phyloP scores from a whole-genome alignment of 176 grass and related monocot species.

The Metroxylon sagu region DNA sequence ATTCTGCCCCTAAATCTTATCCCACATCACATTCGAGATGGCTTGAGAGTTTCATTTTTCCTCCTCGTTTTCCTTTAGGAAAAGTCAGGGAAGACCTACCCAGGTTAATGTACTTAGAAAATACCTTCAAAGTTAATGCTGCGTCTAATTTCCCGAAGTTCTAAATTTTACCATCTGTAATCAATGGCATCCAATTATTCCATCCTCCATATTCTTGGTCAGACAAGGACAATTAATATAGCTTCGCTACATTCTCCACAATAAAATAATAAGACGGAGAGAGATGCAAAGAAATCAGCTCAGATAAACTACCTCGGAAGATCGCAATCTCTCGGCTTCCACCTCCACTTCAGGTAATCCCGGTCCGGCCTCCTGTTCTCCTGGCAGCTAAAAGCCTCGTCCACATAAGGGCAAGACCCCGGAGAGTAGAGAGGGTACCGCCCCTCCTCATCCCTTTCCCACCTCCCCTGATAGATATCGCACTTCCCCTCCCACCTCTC shows the following conservation, averaged over 20 bases:
- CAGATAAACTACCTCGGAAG: constrained; percentile 47
- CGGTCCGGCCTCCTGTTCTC: constrained; percentile 57
- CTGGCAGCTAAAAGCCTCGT: constrained; percentile 77
- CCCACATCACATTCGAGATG: no score
- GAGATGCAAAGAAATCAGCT: background rate
- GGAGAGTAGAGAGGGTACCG: constrained; percentile 57
- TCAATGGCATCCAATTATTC: no score
- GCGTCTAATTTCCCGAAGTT: no score
- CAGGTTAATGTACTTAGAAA: no score
- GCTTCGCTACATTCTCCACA: background rate
- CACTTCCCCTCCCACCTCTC: constrained; percentile 13
- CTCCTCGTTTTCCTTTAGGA: no score
- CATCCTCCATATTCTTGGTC: background rate
- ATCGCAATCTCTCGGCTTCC: constrained; percentile 54
- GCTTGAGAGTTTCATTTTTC: no score
- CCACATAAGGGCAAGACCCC: constrained; percentile 74
- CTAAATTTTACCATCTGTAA: no score
- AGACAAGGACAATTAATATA: background rate
- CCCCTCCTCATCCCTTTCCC: constrained; percentile 50
- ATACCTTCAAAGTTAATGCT: no score
- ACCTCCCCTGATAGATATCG: constrained; percentile 72
- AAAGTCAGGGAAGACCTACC: no score
- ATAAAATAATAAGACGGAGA: constrained; percentile 2
- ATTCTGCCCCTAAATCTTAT: no score
- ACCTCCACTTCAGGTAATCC: constrained; percentile 72